Base-by-base conservation (phyloP, 345 rosid genomes). In the Erucastrum elatum region DNA sequence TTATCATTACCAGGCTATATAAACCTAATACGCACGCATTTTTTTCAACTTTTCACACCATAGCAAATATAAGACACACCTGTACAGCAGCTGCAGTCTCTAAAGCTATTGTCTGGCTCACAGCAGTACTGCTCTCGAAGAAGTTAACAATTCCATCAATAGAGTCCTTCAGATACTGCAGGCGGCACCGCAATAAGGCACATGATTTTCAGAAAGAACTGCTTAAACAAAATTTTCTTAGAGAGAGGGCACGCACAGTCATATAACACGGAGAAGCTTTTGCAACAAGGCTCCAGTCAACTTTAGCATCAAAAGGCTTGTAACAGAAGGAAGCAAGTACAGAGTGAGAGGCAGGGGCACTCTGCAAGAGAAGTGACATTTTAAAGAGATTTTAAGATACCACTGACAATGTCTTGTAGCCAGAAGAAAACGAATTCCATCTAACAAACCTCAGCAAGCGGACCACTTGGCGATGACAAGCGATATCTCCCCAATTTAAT, bases 41-140 rank as follows among this genome's bases (percentile, higher is more conserved):
- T 61, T 60, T 60, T 16, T 3, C 56, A 49, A 49, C 56, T 56
- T 25, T 56, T 37, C 67, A 76, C 74, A 75, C 58, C 65, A 75
- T 78, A 49, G 51, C 46, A 71, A 75, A 44, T 46, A 73, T n/a
- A 62, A 35, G 31, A 74, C 78, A 84, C 80, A 95, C 99, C 99
- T 95, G 98, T 72, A 95, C 91, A 71, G 97, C 97, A 64, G 98
- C 91, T 64, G 96, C 99, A 84, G 99, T 90, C 86, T 95, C 99
- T 85, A 91, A 82, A 66, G 99, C 99, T 82, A 95, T 80, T 64
- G 91, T 87, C 82, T 88, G 97, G 86, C 98, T 93, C 74, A 90
- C 91, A 56, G 86, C 94, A 60, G 88, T 82, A 75, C 86, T 88
- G 82, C 88, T 90, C 82, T 88, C 94, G 84, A 95, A 95, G 81